Conservation (phyloP, 1,284 basidiomycete genomes). For the Inonotus hispidus region DNA sequence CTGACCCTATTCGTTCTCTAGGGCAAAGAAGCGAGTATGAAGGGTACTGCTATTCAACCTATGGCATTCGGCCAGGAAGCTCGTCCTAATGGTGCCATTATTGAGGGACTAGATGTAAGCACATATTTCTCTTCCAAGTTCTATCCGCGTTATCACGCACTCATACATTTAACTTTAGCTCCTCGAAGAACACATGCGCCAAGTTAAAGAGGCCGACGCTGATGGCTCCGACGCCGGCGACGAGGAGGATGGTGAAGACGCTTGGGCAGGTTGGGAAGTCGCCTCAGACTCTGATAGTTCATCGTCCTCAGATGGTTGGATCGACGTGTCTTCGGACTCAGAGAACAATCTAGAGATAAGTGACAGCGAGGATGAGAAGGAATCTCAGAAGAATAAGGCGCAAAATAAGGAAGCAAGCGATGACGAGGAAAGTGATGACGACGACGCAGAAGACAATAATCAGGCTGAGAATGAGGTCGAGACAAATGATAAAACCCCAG, state of each 20-base stretch:
- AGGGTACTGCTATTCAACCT: constrained; percentile 47
- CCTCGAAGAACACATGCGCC: constrained; percentile 80
- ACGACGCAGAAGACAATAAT: constrained; percentile 25
- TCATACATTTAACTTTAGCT: constrained; percentile 43
- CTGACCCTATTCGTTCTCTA: constrained; percentile 25
- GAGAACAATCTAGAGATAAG: constrained; percentile 71
- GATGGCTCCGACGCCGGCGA: constrained; percentile 46
- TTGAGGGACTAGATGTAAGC: constrained; percentile 83
- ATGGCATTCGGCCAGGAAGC: constrained; percentile 78
- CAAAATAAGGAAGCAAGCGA: constrained; percentile 29
- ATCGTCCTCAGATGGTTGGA: constrained; percentile 77
- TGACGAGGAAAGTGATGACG: constrained; percentile 19
- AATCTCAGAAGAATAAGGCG: constrained; percentile 33
- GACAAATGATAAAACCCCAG: not conserved
- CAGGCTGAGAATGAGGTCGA: constrained; percentile 28
- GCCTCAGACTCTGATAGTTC: constrained; percentile 64
- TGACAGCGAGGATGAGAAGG: constrained; percentile 80
- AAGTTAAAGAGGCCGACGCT: constrained; percentile 57
- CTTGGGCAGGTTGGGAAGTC: constrained; percentile 90
- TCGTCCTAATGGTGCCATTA: constrained; percentile 70
- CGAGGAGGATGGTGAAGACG: constrained; percentile 63
- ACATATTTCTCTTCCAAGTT: not conserved
- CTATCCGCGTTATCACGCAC: constrained; percentile 11
- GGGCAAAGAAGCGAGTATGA: constrained; percentile 84
- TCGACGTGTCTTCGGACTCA: constrained; percentile 75